phyloP scores from a whole-genome alignment of 1,284 basidiomycete species.

The Heterobasidion annosum region DNA sequence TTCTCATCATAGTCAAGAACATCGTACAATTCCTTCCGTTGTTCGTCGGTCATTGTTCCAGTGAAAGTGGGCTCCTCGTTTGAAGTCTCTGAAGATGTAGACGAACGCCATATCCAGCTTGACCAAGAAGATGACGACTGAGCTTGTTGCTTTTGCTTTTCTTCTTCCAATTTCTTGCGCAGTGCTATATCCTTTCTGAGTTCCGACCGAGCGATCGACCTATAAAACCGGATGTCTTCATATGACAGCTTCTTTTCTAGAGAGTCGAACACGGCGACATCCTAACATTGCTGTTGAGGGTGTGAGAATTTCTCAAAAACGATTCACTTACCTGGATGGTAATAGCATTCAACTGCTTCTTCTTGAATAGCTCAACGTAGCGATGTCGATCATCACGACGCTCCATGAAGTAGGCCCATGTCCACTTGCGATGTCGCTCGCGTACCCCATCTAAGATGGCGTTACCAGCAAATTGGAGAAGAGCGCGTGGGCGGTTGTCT shows the following conservation, averaged over 20 bases:
- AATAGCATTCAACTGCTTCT: conserved; percentile 53
- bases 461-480: conserved; percentile 75
- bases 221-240: conserved; percentile 96
- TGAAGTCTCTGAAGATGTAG: conserved; percentile 18
- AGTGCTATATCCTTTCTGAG: conserved; percentile 80
- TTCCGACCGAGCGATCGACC: conserved; percentile 89
- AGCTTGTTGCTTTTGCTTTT: conserved; percentile 46
- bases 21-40: conserved; percentile 89
- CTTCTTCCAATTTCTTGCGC: conserved; percentile 61
- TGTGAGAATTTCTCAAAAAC: neutral
- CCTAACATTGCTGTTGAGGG: conserved; percentile 30
- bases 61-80: conserved; percentile 47
- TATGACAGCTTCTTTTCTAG: conserved; percentile 85
- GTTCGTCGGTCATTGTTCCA: conserved; percentile 82
- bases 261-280: conserved; percentile 47
- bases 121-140: conserved; percentile 56
- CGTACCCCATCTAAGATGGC: conserved; percentile 86
- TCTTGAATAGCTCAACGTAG: conserved; percentile 88
- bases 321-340: conserved; percentile 33
- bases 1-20: conserved; percentile 94
- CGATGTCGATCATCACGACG: conserved; percentile 78
- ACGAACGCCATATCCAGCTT: conserved; percentile 81
- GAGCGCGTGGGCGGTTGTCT: conserved; percentile 60
- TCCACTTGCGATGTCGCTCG: conserved; percentile 82
- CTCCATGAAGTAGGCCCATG: conserved; percentile 88